These are phyloP conservation scores for Termitomyces bulborhizus DNA, from an alignment of 768 basidiomycete species.

Conservation along the genomic window DNA sequence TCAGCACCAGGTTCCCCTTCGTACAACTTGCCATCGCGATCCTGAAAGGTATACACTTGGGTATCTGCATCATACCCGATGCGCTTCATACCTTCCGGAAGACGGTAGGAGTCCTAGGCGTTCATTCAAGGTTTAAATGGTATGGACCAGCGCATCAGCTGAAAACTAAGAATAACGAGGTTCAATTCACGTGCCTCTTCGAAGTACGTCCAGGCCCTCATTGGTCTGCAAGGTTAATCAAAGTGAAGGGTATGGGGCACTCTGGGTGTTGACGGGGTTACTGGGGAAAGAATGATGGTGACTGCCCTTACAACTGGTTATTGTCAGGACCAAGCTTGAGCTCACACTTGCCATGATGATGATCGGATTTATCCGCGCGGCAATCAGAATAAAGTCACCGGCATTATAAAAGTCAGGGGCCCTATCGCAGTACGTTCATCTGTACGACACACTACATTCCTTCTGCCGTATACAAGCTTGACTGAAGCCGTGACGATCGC, in stretches of 20 bases:
- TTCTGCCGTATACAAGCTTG: not conserved
- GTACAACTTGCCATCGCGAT: slow-evolving; percentile 38
- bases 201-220: slow-evolving; percentile 26
- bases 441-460: slow-evolving; percentile 4
- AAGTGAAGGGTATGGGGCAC: not conserved
- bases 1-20: slow-evolving; percentile 35
- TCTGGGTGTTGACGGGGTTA: not conserved
- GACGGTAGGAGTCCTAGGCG: slow-evolving; percentile 28
- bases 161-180: not conserved
- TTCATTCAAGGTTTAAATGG: not conserved
- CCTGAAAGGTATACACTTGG: slow-evolving; percentile 42
- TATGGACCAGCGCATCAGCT: not conserved
- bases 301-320: too few species aligned
- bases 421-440: not conserved
- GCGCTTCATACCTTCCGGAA: slow-evolving; percentile 43
- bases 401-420: not conserved
- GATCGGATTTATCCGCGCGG: not conserved
- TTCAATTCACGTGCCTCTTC: slow-evolving; percentile 26
- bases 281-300: not conserved
- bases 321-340: too few species aligned
- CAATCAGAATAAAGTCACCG: not conserved
- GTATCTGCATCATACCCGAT: slow-evolving; percentile 51
- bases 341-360: too few species aligned
- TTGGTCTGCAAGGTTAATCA: not conserved
- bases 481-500: slow-evolving; percentile 2